Evolutionary conservation across 441 rosid species (phyloP).

Genomic region (Brassica balearica): DNA sequence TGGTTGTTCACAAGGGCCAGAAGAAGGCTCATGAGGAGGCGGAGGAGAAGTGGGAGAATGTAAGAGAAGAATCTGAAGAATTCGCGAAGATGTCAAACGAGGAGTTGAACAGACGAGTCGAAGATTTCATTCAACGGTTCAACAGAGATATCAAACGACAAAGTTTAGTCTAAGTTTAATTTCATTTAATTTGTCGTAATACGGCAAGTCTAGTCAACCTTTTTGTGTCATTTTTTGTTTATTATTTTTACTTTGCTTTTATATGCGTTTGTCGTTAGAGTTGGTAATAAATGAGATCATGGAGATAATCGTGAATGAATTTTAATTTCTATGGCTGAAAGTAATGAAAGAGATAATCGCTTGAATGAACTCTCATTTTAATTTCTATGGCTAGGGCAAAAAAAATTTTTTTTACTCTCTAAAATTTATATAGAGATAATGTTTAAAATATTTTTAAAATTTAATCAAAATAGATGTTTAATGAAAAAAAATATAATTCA

Average conservation of each 20-base stretch:
- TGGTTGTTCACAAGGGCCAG: slow-evolving; percentile 31
- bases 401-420: too few species aligned
- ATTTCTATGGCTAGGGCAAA: too few species aligned
- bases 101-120: slow-evolving; percentile 73
- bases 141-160: slow-evolving; percentile 61
- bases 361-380: too few species aligned
- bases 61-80: slow-evolving; percentile 53
- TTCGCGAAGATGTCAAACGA: slow-evolving; percentile 69
- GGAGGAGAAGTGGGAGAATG: slow-evolving; percentile 36
- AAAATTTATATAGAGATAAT: too few species aligned
- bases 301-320: slow-evolving; percentile 15
- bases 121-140: slow-evolving; percentile 69
- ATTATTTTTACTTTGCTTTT: not conserved
- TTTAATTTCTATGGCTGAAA: not conserved
- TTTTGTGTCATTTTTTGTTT: slow-evolving; percentile 6
- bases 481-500: too few species aligned
- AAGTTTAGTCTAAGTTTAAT: slow-evolving; percentile 25
- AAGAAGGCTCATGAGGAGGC: slow-evolving; percentile 23
- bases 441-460: too few species aligned
- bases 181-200: slow-evolving; percentile 11
- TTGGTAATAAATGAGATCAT: slow-evolving; percentile 37
- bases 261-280: slow-evolving; percentile 27
- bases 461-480: too few species aligned
- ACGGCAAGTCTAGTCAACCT: slow-evolving; percentile 24
- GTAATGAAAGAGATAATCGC: not conserved